These are phyloP conservation scores for Dendrothele bispora DNA, from an alignment of 768 basidiomycete species.

Conservation along the genomic window DNA sequence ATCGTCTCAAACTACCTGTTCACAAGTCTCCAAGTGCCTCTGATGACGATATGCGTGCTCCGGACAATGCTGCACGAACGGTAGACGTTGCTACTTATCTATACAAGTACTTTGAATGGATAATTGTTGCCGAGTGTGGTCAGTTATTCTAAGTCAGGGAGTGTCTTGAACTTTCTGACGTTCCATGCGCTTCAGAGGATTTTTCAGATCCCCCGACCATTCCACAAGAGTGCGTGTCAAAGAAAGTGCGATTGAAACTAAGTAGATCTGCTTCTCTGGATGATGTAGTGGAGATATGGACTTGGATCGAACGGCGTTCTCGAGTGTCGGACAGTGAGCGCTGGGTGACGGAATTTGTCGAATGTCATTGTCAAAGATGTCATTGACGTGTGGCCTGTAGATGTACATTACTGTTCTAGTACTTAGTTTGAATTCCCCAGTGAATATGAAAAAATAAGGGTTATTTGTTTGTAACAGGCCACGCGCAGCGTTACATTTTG, in stretches of 20 bases:
- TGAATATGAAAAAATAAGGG: too few relatives aligned
- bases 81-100: slow-evolving; percentile 38
- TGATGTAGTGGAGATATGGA: neutral
- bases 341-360: too few relatives aligned
- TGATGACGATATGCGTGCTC: slow-evolving; percentile 13
- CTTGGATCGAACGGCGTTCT: too few relatives aligned
- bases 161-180: neutral
- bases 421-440: too few relatives aligned
- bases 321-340: too few relatives aligned
- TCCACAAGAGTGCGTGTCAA: too few relatives aligned
- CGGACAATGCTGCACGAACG: slow-evolving; percentile 22
- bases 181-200: neutral
- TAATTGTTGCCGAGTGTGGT: slow-evolving; percentile 47
- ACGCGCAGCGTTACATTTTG: neutral
- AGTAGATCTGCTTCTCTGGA: neutral
- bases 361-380: too few relatives aligned
- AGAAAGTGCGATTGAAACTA: neutral
- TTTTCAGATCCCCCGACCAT: too few relatives aligned
- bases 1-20: slow-evolving; percentile 49
- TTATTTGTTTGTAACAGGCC: too few relatives aligned
- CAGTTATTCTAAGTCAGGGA: neutral
- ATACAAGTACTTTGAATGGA: slow-evolving; percentile 57
- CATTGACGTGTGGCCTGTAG: too few relatives aligned
- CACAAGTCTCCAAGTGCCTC: slow-evolving; percentile 27
- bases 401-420: too few relatives aligned